phyloP scores from a whole-genome alignment of 108 stramenopile genomes.

The Aureococcus anophagefferens region DNA sequence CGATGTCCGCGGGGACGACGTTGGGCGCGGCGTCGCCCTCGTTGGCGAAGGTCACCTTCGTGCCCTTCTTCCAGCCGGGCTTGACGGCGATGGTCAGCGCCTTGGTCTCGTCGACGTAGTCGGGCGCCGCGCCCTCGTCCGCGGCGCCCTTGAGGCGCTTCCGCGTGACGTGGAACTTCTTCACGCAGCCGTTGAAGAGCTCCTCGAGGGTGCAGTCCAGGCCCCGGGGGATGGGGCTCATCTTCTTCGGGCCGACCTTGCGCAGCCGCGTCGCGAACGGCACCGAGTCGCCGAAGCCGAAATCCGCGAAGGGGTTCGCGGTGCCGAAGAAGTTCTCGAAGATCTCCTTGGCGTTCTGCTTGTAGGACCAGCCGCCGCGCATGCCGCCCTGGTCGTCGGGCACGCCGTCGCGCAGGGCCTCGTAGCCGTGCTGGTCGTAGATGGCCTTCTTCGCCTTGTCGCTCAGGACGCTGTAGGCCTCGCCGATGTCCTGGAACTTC shows the following conservation, averaged over 20 bases:
- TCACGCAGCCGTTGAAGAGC: constrained; percentile 52
- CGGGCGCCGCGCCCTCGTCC: not conserved
- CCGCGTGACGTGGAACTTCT: constrained; percentile 31
- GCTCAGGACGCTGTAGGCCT: constrained; percentile 55
- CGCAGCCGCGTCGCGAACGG: constrained; percentile 22
- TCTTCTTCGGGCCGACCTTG: constrained; percentile 40
- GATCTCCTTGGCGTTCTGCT: constrained; percentile 43
- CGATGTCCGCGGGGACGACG: constrained; percentile 44
- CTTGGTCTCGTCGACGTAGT: constrained; percentile 24
- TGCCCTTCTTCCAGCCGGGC: constrained; percentile 55
- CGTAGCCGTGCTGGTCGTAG: constrained; percentile 58
- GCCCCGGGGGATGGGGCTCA: constrained; percentile 26
- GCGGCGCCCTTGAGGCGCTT: constrained; percentile 19
- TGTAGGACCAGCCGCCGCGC: constrained; percentile 31
- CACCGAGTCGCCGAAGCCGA: constrained; percentile 18
- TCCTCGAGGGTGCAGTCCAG: constrained; percentile 48
- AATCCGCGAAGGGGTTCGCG: constrained; percentile 44
- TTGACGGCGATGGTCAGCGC: constrained; percentile 38
- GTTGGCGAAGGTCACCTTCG: constrained; percentile 45
- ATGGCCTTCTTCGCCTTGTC: constrained; percentile 51
- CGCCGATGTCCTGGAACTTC: constrained; percentile 47
- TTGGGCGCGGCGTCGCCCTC: constrained; percentile 54
- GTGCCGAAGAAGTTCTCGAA: constrained; percentile 39
- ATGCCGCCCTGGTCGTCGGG: constrained; percentile 10
- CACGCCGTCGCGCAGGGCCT: constrained; percentile 44